Conservation (phyloP, 345 rosid species). For the Citrus hindsii region DNA sequence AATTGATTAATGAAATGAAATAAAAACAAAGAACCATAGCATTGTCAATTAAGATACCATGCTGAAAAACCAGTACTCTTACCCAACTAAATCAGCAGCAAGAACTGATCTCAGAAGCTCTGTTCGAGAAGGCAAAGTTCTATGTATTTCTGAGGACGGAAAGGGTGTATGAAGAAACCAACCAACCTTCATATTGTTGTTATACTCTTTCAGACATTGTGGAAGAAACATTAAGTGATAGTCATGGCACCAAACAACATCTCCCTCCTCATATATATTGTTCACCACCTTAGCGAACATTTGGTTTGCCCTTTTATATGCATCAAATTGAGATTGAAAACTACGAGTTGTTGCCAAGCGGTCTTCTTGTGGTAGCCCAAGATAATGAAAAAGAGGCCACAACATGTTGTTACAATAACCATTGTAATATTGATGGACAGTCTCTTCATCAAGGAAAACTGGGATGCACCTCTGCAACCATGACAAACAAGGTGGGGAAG, state of each 20-base stretch:
- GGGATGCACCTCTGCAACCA: slow-evolving; percentile 57
- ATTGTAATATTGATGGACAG: slow-evolving; percentile 52
- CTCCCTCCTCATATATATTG: slow-evolving; percentile 47
- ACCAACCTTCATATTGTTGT: slow-evolving; percentile 52
- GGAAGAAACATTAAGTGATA: slow-evolving; percentile 60
- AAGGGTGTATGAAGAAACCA: slow-evolving; percentile 62
- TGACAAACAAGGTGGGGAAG: background rate
- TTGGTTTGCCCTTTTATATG: slow-evolving; percentile 58
- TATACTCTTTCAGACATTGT: slow-evolving; percentile 40
- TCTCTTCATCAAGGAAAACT: slow-evolving; percentile 56
- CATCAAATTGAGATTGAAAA: slow-evolving; percentile 61
- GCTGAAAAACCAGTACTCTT: slow-evolving; percentile 16
- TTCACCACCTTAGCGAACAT: slow-evolving; percentile 58
- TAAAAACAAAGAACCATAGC: background rate
- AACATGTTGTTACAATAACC: slow-evolving; percentile 60
- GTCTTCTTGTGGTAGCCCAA: slow-evolving; percentile 60
- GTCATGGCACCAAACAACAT: slow-evolving; percentile 69
- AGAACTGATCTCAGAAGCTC: slow-evolving; percentile 54
- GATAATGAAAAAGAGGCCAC: slow-evolving; percentile 67
- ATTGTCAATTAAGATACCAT: background rate
- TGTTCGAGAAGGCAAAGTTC: slow-evolving; percentile 52
- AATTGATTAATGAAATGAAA: background rate
- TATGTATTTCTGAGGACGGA: slow-evolving; percentile 60
- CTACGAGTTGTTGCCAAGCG: slow-evolving; percentile 57
- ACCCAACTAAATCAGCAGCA: slow-evolving; percentile 60